These are phyloP conservation scores for Gaeumannomyces sp. DNA, from an alignment of 2,329 filamentous ascomycete genomes.

Conservation along the genomic window DNA sequence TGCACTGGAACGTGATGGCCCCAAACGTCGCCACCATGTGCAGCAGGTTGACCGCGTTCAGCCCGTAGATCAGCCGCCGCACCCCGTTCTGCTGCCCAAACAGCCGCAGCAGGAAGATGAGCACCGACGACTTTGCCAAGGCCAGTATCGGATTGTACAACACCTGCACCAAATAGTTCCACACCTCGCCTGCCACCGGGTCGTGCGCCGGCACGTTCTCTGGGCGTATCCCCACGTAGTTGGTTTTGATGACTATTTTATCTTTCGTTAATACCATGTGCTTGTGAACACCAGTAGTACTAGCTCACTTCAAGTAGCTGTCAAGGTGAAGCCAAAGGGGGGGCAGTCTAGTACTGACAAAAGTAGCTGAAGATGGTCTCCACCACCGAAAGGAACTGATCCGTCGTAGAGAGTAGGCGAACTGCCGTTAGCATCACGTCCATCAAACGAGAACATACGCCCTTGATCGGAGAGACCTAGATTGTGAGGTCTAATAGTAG, in stretches of 20 bases:
- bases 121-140: slow-evolving; percentile 27
- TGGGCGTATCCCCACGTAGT: slow-evolving; percentile 22
- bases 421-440: no score
- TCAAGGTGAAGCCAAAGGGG: no score
- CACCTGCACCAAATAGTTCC: slow-evolving; percentile 27
- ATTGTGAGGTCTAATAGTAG: no score
- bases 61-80: slow-evolving; percentile 23
- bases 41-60: slow-evolving; percentile 24
- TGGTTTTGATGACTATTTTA: slow-evolving; percentile 24
- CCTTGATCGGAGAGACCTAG: no score
- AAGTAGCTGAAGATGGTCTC: slow-evolving; percentile 24
- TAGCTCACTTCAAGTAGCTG: no score
- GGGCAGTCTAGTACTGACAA: slow-evolving; percentile 16
- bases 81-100: slow-evolving; percentile 24
- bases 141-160: slow-evolving; percentile 30
- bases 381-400: slow-evolving; percentile 21
- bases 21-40: slow-evolving; percentile 25
- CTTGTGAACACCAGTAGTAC: not conserved
- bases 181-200: slow-evolving; percentile 21
- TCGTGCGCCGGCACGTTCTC: slow-evolving; percentile 19
- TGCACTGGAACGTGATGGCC: slow-evolving; percentile 29
- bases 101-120: slow-evolving; percentile 25
- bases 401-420: not conserved
- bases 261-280: not conserved
- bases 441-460: no score